Percentiles rank a stretch among this genome's conserved stretches.
Conservation (phyloP, 768 basidiomycete species). For the Leccinum uliginosum region DNA sequence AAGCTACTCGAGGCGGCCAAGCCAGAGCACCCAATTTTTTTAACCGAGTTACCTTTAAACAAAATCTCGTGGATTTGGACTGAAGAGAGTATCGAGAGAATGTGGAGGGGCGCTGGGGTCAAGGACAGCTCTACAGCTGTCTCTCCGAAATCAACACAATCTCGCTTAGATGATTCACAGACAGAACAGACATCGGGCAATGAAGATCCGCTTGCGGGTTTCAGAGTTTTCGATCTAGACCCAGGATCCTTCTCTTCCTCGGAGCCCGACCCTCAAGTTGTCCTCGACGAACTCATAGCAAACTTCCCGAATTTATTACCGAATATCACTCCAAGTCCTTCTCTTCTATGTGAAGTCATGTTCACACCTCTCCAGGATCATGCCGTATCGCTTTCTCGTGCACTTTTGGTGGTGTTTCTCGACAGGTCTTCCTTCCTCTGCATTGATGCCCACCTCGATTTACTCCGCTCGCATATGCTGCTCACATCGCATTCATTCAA, state of each 20-base stretch:
- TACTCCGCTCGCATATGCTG: slow-evolving; percentile 73
- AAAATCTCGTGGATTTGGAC: slow-evolving; percentile 51
- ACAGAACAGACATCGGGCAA: neutral
- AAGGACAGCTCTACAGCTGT: neutral
- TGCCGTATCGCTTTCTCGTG: slow-evolving; percentile 58
- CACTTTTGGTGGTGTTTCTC: slow-evolving; percentile 66
- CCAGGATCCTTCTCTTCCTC: slow-evolving; percentile 44
- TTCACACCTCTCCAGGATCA: slow-evolving; percentile 59
- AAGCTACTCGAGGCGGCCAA: slow-evolving; percentile 59
- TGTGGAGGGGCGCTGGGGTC: slow-evolving; percentile 7
- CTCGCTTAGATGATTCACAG: neutral
- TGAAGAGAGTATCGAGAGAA: slow-evolving; percentile 8
- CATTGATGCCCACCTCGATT: slow-evolving; percentile 58
- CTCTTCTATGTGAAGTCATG: slow-evolving; percentile 58
- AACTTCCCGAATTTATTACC: slow-evolving; percentile 60
- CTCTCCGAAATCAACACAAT: neutral
- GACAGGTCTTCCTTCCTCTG: slow-evolving; percentile 60
- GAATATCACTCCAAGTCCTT: slow-evolving; percentile 57
- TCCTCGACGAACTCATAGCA: slow-evolving; percentile 47
- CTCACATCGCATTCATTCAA: slow-evolving; percentile 73
- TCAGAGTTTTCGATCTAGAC: slow-evolving; percentile 62
- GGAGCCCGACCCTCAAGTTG: slow-evolving; percentile 14
- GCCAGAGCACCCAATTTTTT: slow-evolving; percentile 61
- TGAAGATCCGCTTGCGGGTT: slow-evolving; percentile 39
- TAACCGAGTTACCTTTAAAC: slow-evolving; percentile 21